A percentile compares a stretch with the other conserved stretches of the same genome.
Conservation (phyloP, 179 eudicot species). For the Heliamphora pulchella region DNA sequence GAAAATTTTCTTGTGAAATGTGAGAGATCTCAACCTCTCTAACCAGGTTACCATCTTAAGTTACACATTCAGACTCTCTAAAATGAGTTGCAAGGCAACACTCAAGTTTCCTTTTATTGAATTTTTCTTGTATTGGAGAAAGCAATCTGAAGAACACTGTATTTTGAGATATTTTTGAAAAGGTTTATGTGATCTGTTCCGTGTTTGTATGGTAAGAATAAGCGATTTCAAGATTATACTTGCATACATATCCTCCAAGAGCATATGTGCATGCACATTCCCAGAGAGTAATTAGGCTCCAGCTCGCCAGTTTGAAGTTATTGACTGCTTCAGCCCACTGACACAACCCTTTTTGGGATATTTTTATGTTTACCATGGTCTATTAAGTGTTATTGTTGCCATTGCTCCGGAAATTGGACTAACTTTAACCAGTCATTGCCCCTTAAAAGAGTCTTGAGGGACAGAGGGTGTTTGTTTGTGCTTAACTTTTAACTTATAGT, state of each 20-base stretch:
- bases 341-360: neutral
- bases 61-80: neutral
- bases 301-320: neutral
- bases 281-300: neutral
- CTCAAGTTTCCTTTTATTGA: neutral
- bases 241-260: too few relatives aligned
- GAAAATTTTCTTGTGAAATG: neutral
- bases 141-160: neutral
- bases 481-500: too few relatives aligned
- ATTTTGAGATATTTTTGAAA: neutral
- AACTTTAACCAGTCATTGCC: too few relatives aligned
- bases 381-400: neutral
- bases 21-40: neutral
- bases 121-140: neutral
- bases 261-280: neutral
- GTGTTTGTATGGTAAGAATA: neutral
- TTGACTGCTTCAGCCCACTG: neutral
- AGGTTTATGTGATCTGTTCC: neutral
- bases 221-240: neutral
- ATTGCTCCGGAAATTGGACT: neutral
- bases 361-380: neutral
- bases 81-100: neutral
- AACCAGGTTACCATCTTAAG: neutral
- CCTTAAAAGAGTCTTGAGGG: too few relatives aligned
- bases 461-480: too few relatives aligned